phyloP scores from a whole-genome alignment of 345 rosid species.

The Linum lewisii region DNA sequence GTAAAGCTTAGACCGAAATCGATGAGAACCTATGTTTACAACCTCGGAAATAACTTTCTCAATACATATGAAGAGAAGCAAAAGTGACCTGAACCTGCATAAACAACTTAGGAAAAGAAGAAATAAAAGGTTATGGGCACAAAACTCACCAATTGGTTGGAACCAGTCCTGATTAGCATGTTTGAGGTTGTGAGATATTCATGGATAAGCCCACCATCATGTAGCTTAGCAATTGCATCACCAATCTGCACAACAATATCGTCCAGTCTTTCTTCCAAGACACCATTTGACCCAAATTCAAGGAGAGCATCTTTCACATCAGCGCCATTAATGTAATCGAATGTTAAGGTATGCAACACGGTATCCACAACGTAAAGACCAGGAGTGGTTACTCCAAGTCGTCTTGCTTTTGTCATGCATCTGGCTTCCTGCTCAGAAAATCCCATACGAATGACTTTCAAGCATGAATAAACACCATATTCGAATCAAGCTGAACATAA shows the following conservation, averaged over 20 bases:
- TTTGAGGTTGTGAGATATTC: conserved; percentile 95
- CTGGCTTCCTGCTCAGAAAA: conserved; percentile 62
- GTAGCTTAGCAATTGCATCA: conserved; percentile 72
- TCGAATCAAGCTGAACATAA: not conserved
- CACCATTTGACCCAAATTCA: conserved; percentile 54
- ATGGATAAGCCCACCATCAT: conserved; percentile 93
- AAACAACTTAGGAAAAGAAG: conserved; percentile 2
- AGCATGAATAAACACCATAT: not conserved
- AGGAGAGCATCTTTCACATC: conserved; percentile 75
- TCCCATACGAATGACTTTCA: not conserved
- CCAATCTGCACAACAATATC: conserved; percentile 84
- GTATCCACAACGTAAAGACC: conserved; percentile 70
- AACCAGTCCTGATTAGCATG: conserved; percentile 57
- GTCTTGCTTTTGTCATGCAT: conserved; percentile 91
- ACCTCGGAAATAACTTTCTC: not conserved
- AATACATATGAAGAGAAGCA: too few relatives aligned
- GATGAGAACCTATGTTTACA: conserved; percentile 54
- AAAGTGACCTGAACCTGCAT: too few relatives aligned
- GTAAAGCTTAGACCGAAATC: conserved; percentile 96
- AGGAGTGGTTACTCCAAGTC: conserved; percentile 77
- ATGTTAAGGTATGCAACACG: conserved; percentile 55
- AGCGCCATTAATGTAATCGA: conserved; percentile 73
- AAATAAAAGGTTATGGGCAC: not conserved
- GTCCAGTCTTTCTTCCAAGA: conserved; percentile 54
- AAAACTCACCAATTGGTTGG: conserved; percentile 58